Percentiles rank a stretch among this genome's conserved stretches.
Conservation (phyloP, 176 grass and related monocot genomes). For the barley (Hordeum vulgare) region DNA sequence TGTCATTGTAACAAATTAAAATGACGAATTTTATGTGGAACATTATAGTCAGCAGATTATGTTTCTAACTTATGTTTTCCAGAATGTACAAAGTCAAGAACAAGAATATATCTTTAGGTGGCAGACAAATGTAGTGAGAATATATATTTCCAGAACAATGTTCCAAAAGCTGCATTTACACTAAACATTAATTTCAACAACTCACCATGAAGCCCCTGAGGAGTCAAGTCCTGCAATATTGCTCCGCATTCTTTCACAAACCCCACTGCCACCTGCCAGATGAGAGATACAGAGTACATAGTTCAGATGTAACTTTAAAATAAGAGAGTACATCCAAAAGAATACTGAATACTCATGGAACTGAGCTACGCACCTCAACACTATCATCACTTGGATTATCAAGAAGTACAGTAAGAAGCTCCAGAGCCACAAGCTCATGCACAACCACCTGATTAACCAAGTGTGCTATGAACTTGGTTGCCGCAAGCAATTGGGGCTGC, state of each 20-base stretch:
- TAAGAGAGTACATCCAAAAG: background rate
- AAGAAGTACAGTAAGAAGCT: conserved; percentile 85
- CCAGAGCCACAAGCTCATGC: conserved; percentile 68
- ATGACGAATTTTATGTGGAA: background rate
- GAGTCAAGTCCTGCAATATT: conserved; percentile 79
- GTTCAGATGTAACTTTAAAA: conserved; percentile 8
- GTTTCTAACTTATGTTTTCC: background rate
- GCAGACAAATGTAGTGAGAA: background rate
- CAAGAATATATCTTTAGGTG: background rate
- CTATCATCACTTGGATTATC: conserved; percentile 98
- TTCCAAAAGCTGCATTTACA: background rate
- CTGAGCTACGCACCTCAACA: conserved; percentile 53
- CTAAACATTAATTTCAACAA: background rate
- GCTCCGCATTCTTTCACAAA: conserved; percentile 93
- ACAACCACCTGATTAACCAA: conserved; percentile 96
- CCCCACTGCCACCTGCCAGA: conserved; percentile 71
- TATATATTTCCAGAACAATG: background rate
- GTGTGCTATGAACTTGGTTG: conserved; percentile 96
- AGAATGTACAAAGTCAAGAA: background rate
- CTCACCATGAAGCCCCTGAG: conserved; percentile 84
- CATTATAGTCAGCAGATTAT: background rate
- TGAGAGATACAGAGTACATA: background rate
- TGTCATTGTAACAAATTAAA: background rate
- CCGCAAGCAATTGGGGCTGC: conserved; percentile 88
- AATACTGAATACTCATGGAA: background rate